Conservation (phyloP, 495 filamentous ascomycete species). For the Aeminium ludgeri region DNA sequence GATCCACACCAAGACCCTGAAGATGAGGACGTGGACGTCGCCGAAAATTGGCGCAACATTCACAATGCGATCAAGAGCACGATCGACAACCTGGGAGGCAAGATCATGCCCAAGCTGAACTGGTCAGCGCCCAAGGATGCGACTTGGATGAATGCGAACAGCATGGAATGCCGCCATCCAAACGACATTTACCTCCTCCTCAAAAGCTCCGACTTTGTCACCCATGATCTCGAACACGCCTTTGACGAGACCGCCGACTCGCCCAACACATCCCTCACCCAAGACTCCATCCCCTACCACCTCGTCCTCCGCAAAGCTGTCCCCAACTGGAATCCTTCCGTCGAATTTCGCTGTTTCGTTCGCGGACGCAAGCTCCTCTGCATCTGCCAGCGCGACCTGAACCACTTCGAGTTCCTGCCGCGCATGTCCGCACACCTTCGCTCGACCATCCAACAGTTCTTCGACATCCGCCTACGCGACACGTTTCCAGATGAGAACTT, state of each 20-base stretch:
- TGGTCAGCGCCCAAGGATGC: constrained; percentile 97
- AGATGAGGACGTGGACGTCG: constrained; percentile 39
- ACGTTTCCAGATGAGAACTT: constrained; percentile 74
- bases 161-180: constrained; percentile 66
- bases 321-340: constrained; percentile 67
- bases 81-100: constrained; percentile 65
- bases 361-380: constrained; percentile 59
- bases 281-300: constrained; percentile 36
- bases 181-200: constrained; percentile 88
- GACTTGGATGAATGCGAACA: constrained; percentile 85
- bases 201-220: constrained; percentile 85
- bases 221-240: constrained; percentile 81
- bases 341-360: constrained; percentile 93
- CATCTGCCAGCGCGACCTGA: constrained; percentile 77
- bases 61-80: constrained; percentile 58
- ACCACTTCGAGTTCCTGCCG: constrained; percentile 71
- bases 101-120: constrained; percentile 81
- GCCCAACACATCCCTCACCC: constrained; percentile 11
- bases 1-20: constrained; percentile 18
- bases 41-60: constrained; percentile 45
- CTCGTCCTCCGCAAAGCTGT: constrained; percentile 66
- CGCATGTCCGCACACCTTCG: constrained; percentile 44
- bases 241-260: constrained; percentile 57
- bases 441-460: constrained; percentile 50
- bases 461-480: constrained; percentile 48